These are phyloP conservation scores for Uromyces viciae-fabae DNA, from an alignment of 1,284 basidiomycete species.

Conservation along the genomic window DNA sequence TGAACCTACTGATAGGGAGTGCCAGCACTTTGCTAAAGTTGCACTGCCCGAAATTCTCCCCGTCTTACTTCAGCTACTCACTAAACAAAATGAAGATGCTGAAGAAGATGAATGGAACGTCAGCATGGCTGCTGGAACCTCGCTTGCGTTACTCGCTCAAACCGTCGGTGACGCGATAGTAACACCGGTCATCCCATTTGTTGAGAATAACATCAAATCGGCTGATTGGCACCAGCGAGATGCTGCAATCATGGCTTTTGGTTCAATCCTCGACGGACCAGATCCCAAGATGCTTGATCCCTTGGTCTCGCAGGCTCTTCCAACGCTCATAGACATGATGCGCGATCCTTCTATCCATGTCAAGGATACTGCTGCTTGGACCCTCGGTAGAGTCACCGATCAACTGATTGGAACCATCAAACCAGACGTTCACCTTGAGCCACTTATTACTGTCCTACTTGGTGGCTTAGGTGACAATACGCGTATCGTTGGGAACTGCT, in stretches of 20 bases:
- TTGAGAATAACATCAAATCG: slow-evolving; percentile 88
- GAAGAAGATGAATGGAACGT: slow-evolving; percentile 99
- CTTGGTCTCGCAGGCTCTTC: slow-evolving; percentile 88
- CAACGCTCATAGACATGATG: slow-evolving; percentile 94
- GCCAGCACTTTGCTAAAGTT: slow-evolving; percentile 86
- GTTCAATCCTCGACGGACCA: slow-evolving; percentile 93
- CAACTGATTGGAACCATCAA: slow-evolving; percentile 81
- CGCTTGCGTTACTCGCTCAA: slow-evolving; percentile 79
- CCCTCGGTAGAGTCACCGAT: slow-evolving; percentile 90
- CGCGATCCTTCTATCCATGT: slow-evolving; percentile 77
- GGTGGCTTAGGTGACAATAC: slow-evolving; percentile 71
- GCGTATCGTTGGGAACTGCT: slow-evolving; percentile 87
- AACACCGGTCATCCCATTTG: slow-evolving; percentile 90
- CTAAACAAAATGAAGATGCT: slow-evolving; percentile 90
- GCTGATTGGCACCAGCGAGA: slow-evolving; percentile 92
- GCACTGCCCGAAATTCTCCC: slow-evolving; percentile 92
- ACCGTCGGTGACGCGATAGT: slow-evolving; percentile 90
- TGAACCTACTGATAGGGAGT: slow-evolving; percentile 81
- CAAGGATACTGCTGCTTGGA: slow-evolving; percentile 97
- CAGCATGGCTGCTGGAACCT: slow-evolving; percentile 95
- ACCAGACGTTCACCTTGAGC: slow-evolving; percentile 79
- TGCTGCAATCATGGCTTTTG: slow-evolving; percentile 97
- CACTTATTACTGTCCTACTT: slow-evolving; percentile 78
- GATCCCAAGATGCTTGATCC: slow-evolving; percentile 80
- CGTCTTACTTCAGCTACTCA: slow-evolving; percentile 81